Percentiles rank a stretch among this genome's conserved stretches.
Conservation (phyloP, 2,329 filamentous ascomycete species). For the Colletotrichum caudatum region DNA sequence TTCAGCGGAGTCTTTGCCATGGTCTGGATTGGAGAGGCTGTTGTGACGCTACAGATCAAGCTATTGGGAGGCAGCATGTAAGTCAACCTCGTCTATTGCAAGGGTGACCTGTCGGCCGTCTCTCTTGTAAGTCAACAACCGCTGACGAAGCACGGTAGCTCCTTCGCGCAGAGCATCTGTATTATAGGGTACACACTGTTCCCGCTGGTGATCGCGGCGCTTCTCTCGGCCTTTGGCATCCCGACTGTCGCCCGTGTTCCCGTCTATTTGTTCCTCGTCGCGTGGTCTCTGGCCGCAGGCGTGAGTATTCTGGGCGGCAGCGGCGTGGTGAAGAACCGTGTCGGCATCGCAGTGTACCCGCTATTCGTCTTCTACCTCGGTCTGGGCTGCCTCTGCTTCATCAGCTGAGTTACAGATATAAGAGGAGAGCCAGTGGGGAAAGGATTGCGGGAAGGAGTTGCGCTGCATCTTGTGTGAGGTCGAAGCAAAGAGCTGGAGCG, state of each 20-base stretch:
- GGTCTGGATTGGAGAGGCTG: conserved; percentile 95
- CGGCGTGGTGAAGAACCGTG: conserved; percentile 93
- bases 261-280: conserved; percentile 87
- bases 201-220: conserved; percentile 90
- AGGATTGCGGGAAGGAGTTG: not conserved
- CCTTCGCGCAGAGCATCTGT: conserved; percentile 96
- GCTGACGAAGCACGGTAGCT: conserved; percentile 65
- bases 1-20: conserved; percentile 97
- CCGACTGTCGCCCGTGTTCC: conserved; percentile 87
- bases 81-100: conserved; percentile 54
- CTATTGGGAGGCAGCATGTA: conserved; percentile 96
- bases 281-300: conserved; percentile 94
- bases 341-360: conserved; percentile 93
- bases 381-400: conserved; percentile 95
- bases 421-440: not conserved
- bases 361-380: conserved; percentile 95
- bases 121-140: conserved; percentile 2
- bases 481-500: not conserved
- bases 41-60: conserved; percentile 98
- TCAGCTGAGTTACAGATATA: conserved; percentile 72
- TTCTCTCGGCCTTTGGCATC: conserved; percentile 86
- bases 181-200: conserved; percentile 99
- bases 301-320: conserved; percentile 96
- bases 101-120: not conserved
- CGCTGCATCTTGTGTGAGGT: conserved; percentile 2